phyloP scores from a whole-genome alignment of 495 filamentous ascomycete species.

The Hyaloscypha bicolor region DNA sequence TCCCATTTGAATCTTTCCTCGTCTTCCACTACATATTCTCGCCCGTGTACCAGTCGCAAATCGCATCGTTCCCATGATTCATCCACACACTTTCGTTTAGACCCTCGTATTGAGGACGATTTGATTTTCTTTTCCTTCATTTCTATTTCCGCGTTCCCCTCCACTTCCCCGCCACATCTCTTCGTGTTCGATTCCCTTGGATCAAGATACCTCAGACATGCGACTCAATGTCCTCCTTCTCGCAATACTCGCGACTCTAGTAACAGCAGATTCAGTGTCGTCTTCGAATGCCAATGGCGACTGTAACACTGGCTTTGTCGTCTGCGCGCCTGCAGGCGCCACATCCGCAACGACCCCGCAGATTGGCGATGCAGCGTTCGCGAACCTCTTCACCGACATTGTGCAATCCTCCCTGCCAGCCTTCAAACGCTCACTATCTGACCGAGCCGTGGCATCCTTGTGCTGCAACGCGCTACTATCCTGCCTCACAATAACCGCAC shows the following conservation, averaged over 20 bases:
- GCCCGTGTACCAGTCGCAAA: neutral
- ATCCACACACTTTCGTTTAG: neutral
- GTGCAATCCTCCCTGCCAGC: slow-evolving; percentile 28
- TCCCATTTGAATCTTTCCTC: neutral
- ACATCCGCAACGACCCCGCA: slow-evolving; percentile 24
- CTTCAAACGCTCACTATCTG: slow-evolving; percentile 7
- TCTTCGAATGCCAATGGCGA: neutral
- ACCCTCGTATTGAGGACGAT: neutral
- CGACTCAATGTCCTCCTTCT: neutral
- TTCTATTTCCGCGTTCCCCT: neutral
- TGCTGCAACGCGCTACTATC: slow-evolving; percentile 25
- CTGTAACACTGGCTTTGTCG: slow-evolving; percentile 19
- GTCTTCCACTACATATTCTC: neutral
- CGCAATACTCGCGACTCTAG: neutral
- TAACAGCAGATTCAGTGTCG: neutral
- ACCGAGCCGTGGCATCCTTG: slow-evolving; percentile 15
- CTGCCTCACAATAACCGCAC: slow-evolving; percentile 22
- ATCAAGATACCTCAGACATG: neutral
- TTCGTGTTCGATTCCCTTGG: neutral
- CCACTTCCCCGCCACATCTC: neutral
- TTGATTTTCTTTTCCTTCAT: neutral
- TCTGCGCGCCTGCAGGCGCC: slow-evolving; percentile 27
- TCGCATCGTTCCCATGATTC: neutral
- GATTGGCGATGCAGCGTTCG: slow-evolving; percentile 24
- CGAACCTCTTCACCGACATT: slow-evolving; percentile 26